Percentiles rank a stretch among this genome's conserved stretches.
Evolutionary conservation across 352 stramenopile species (phyloP).

Genomic region (Phytophthora foliorum): DNA sequence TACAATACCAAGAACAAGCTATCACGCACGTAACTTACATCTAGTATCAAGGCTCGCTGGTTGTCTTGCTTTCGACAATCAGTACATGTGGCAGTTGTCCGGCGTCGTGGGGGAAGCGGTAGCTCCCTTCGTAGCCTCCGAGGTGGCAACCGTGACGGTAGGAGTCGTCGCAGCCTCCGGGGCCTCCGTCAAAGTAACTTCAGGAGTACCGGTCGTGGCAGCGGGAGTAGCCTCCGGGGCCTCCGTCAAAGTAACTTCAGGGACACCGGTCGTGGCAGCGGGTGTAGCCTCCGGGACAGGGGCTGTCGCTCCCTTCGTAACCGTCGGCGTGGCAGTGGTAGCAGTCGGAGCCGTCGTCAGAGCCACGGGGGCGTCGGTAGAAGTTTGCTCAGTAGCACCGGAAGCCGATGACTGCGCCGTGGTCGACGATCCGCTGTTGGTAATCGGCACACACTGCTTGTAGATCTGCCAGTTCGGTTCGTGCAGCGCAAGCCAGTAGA

Average conservation of each 20-base stretch:
- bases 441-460: constrained; percentile 43
- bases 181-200: background rate
- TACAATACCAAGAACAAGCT: background rate
- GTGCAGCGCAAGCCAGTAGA: constrained; percentile 34
- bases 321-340: background rate
- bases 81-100: constrained; percentile 20
- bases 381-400: background rate
- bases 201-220: background rate
- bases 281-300: constrained; percentile 4
- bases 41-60: background rate
- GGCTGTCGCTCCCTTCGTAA: constrained; percentile 8
- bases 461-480: constrained; percentile 40
- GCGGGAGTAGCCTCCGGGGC: constrained; percentile 2
- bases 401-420: constrained; percentile 8
- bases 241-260: background rate
- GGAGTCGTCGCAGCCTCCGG: background rate
- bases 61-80: background rate
- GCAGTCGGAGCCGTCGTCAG: background rate
- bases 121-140: background rate
- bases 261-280: background rate
- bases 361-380: background rate
- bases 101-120: background rate
- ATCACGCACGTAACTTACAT: constrained; percentile 1
- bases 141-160: background rate
- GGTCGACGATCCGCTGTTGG: constrained; percentile 23